These are phyloP conservation scores for Fusarium neocosmosporiellum DNA, from an alignment of 2,329 filamentous ascomycete genomes.

Conservation along the genomic window DNA sequence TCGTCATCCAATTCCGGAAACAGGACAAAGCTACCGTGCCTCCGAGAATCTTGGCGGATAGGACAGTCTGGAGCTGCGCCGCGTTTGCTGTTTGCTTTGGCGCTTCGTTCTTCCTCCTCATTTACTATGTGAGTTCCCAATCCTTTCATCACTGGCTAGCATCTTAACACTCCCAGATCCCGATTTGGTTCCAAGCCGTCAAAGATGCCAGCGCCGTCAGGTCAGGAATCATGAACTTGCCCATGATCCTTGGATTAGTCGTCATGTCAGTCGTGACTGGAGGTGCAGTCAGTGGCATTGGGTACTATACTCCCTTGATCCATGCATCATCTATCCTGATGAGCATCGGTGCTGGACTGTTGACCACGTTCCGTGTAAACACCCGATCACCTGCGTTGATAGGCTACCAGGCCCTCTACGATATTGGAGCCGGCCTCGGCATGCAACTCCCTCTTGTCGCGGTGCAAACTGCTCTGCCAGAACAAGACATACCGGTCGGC, in stretches of 20 bases:
- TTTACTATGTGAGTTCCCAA: slow-evolving; percentile 48
- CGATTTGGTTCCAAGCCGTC: slow-evolving; percentile 10
- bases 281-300: background rate
- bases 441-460: background rate
- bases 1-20: slow-evolving; percentile 50
- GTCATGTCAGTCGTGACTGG: background rate
- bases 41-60: slow-evolving; percentile 49
- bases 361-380: background rate
- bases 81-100: slow-evolving; percentile 53
- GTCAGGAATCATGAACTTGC: slow-evolving; percentile 4
- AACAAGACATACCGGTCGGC: background rate
- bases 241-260: slow-evolving; percentile 1
- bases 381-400: background rate
- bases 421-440: background rate
- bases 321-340: background rate
- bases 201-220: background rate
- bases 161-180: background rate
- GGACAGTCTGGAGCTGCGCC: slow-evolving; percentile 49
- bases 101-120: slow-evolving; percentile 53
- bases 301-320: background rate
- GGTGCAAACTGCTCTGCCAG: background rate
- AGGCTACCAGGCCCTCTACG: background rate
- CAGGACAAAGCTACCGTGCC: slow-evolving; percentile 56
- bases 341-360: background rate
- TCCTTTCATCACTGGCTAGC: background rate